phyloP scores from a whole-genome alignment of 371 early-diverging fungal species.

The Mucor ambiguus region DNA sequence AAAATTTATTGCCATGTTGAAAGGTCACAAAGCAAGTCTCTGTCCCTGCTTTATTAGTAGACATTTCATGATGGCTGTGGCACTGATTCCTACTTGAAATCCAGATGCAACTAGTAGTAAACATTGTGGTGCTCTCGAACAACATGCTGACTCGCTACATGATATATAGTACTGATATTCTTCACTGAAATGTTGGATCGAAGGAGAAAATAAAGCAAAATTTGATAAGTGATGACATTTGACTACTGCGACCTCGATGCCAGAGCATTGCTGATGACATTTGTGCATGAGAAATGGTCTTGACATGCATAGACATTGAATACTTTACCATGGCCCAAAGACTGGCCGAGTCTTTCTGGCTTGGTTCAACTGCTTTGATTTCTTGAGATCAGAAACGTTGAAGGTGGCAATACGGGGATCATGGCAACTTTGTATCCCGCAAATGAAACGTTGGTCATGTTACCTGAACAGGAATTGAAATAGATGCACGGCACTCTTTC shows the following conservation, averaged over 20 bases:
- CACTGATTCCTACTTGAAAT: not conserved
- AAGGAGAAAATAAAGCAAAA: not conserved
- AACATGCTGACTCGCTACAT: not conserved
- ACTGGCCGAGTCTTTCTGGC: too few species aligned
- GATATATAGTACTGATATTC: not conserved
- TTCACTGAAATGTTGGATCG: not conserved
- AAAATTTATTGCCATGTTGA: not conserved
- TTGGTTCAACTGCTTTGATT: too few species aligned
- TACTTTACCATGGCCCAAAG: too few species aligned
- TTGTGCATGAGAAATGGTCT: not conserved
- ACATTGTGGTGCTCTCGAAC: not conserved
- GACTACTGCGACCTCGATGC: not conserved
- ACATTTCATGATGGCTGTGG: not conserved
- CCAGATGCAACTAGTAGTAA: not conserved
- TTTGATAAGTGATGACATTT: not conserved
- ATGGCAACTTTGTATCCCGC: not conserved
- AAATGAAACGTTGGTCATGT: not conserved
- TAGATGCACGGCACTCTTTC: not conserved
- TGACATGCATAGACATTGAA: too few species aligned
- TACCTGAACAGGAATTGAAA: not conserved
- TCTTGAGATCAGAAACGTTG: not conserved
- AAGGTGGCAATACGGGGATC: not conserved
- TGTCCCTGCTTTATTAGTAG: not conserved
- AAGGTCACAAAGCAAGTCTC: constrained; percentile 5
- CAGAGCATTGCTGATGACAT: not conserved